A percentile compares a stretch with the other conserved stretches of the same genome.
Conservation (phyloP, 2,329 filamentous ascomycete genomes). For the Colletotrichum sp. region DNA sequence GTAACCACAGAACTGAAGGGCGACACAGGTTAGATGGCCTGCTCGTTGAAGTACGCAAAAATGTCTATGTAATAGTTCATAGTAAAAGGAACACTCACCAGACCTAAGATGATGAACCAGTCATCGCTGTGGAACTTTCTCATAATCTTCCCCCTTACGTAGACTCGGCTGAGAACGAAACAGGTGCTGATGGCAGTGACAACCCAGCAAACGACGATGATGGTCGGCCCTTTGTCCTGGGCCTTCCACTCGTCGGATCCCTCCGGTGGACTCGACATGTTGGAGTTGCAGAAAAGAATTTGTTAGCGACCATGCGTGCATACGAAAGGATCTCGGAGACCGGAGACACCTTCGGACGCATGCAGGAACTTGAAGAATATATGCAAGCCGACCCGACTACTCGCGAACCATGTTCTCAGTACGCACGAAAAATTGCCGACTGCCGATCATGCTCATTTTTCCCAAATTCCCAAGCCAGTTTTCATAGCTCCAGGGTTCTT, state of each 20-base stretch:
- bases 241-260: neutral
- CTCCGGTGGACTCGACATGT: neutral
- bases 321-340: neutral
- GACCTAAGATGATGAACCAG: constrained; percentile 35
- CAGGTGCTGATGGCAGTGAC: constrained; percentile 30
- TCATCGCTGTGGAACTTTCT: constrained; percentile 38
- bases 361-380: neutral
- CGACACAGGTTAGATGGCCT: neutral
- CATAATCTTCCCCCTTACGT: constrained; percentile 30
- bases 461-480: neutral
- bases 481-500: neutral
- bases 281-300: neutral
- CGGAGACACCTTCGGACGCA: neutral
- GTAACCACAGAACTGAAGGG: neutral
- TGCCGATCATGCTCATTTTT: neutral
- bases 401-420: neutral
- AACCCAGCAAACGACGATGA: constrained; percentile 32
- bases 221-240: constrained; percentile 32
- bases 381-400: neutral
- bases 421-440: neutral
- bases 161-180: constrained; percentile 32
- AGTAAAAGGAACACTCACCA: constrained; percentile 25
- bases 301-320: too few species aligned
- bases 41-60: neutral
- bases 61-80: rapidly evolving